Conservation (phyloP, 495 filamentous ascomycete species). For the Poronia punctata region DNA sequence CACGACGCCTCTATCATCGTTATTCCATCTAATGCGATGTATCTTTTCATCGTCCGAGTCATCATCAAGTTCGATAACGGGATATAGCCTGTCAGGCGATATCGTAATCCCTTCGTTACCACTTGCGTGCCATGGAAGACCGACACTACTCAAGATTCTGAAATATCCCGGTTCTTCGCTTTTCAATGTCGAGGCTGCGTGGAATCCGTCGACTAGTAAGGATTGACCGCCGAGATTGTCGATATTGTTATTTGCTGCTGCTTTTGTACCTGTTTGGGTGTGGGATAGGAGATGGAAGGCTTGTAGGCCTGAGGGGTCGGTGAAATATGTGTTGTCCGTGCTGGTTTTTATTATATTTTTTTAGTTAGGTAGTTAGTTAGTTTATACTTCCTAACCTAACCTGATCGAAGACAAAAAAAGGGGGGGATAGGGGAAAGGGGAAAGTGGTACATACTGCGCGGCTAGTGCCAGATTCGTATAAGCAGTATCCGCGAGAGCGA, state of each 20-base stretch:
- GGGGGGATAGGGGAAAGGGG: not conserved
- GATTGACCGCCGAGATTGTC: constrained; percentile 54
- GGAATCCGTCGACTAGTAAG: constrained; percentile 77
- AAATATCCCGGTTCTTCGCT: constrained; percentile 44
- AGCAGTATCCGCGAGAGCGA: constrained; percentile 84
- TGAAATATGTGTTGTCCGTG: constrained; percentile 93
- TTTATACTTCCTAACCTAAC: too few relatives aligned
- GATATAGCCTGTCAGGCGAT: constrained; percentile 55
- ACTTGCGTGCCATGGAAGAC: constrained; percentile 68
- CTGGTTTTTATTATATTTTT: not conserved
- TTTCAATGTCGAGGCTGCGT: constrained; percentile 52
- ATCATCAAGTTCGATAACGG: constrained; percentile 57
- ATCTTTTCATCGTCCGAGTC: constrained; percentile 41
- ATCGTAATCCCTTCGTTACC: constrained; percentile 80
- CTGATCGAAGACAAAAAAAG: not conserved
- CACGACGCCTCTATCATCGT: constrained; percentile 70
- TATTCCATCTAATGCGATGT: constrained; percentile 81
- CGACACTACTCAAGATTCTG: constrained; percentile 39
- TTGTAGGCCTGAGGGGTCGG: constrained; percentile 81
- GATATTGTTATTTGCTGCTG: constrained; percentile 1
- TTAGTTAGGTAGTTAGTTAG: too few relatives aligned
- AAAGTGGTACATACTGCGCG: constrained; percentile 46
- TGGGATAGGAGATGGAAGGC: constrained; percentile 86
- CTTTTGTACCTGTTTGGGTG: constrained; percentile 17
- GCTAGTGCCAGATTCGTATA: constrained; percentile 73